Conservation (phyloP, 1,284 basidiomycete genomes). For the Apiotrichum porosum region DNA sequence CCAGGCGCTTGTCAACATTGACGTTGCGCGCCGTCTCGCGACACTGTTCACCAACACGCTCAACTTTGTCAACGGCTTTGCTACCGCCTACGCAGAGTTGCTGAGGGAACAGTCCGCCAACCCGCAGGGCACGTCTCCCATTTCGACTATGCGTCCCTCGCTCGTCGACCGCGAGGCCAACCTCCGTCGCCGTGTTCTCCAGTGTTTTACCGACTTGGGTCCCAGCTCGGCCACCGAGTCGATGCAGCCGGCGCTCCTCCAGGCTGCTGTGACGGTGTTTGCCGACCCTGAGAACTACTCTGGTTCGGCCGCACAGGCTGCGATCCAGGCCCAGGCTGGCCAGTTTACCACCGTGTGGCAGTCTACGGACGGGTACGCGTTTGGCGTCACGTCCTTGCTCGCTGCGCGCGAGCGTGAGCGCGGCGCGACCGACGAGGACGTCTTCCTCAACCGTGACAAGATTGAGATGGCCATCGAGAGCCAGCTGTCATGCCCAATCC, state of each 20-base stretch:
- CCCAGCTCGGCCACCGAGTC: conserved; percentile 73
- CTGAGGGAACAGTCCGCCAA: conserved; percentile 45
- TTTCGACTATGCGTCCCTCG: conserved; percentile 54
- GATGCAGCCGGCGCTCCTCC: conserved; percentile 73
- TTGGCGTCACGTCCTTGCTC: conserved; percentile 74
- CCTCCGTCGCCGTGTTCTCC: conserved; percentile 76
- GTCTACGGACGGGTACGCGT: conserved; percentile 81
- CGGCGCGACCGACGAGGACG: conserved; percentile 49
- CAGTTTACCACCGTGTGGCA: conserved; percentile 83
- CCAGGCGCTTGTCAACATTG: conserved; percentile 72
- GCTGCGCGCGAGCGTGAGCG: conserved; percentile 40
- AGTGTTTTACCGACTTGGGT: conserved; percentile 81
- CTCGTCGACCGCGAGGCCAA: conserved; percentile 77
- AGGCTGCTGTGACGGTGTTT: conserved; percentile 76
- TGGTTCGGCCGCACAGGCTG: conserved; percentile 84
- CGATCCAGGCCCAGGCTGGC: conserved; percentile 82
- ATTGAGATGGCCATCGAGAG: conserved; percentile 71
- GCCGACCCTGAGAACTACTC: conserved; percentile 65
- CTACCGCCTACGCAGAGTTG: conserved; percentile 48
- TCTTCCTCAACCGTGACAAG: conserved; percentile 68
- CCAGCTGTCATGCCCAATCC: conserved; percentile 70
- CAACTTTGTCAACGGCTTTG: conserved; percentile 69
- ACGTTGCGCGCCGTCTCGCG: conserved; percentile 80
- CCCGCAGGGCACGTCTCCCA: conserved; percentile 28
- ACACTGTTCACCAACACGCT: conserved; percentile 84